Conservation (phyloP, 1,284 basidiomycete species). For the Abortiporus biennis region DNA sequence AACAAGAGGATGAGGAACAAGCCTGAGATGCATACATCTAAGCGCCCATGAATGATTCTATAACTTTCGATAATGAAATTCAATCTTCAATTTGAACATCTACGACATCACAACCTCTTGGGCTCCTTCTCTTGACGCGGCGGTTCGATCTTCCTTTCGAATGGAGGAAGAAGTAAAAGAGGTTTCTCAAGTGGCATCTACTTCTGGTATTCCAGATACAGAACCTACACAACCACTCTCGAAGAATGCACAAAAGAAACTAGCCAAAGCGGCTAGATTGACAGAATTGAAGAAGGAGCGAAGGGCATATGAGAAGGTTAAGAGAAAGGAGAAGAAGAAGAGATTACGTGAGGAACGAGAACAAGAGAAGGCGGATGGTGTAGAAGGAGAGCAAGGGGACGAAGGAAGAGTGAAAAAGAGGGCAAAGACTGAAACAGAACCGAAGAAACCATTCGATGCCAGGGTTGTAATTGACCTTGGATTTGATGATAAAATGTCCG, state of each 20-base stretch:
- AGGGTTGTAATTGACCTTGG: constrained; percentile 86
- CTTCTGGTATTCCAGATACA: constrained; percentile 3
- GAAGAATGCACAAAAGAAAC: constrained; percentile 79
- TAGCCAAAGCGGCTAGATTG: constrained; percentile 58
- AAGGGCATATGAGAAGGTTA: constrained; percentile 69
- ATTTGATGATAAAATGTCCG: constrained; percentile 93
- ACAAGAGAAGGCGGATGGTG: constrained; percentile 42
- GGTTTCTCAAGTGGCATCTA: too few relatives aligned
- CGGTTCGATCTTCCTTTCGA: too few relatives aligned
- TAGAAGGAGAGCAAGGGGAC: constrained; percentile 31
- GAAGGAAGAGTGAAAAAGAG: constrained; percentile 40
- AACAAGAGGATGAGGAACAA: neutral
- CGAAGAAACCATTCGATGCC: constrained; percentile 55
- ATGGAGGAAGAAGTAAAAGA: too few relatives aligned
- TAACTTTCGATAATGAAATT: too few relatives aligned
- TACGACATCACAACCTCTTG: too few relatives aligned
- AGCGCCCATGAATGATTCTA: neutral
- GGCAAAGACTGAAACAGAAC: constrained; percentile 24
- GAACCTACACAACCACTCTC: constrained; percentile 50
- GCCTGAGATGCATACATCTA: neutral
- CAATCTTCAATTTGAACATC: too few relatives aligned
- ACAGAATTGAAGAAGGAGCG: constrained; percentile 71
- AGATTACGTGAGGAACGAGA: constrained; percentile 46
- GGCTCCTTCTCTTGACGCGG: too few relatives aligned
- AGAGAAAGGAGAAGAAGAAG: constrained; percentile 62